Percentiles rank a stretch among this genome's conserved stretches.
Evolutionary conservation across 495 filamentous ascomycete genomes (phyloP).

Genomic region (Rhizodiscina lignyota): DNA sequence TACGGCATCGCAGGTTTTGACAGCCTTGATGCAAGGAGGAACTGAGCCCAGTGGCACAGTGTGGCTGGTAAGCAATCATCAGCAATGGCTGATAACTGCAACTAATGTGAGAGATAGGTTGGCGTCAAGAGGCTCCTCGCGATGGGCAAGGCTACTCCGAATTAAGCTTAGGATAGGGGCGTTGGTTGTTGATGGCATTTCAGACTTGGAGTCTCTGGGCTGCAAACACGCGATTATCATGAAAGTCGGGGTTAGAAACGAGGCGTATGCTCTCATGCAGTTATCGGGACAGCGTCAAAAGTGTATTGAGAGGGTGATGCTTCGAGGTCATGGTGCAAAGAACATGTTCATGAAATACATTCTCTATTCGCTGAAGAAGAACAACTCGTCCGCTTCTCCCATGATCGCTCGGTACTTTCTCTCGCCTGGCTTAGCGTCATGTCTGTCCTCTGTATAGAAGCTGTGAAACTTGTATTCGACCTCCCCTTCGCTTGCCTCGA

Average conservation of each 20-base stretch:
- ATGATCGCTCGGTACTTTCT: constrained; percentile 35
- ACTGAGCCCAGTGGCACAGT: constrained; percentile 74
- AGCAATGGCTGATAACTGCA: neutral
- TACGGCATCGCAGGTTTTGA: constrained; percentile 55
- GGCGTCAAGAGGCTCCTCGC: constrained; percentile 83
- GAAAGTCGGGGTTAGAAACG: too few relatives aligned
- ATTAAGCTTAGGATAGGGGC: neutral
- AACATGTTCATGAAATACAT: too few relatives aligned
- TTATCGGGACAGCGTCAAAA: too few relatives aligned
- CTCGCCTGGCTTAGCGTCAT: constrained; percentile 27
- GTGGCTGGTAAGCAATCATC: constrained; percentile 74
- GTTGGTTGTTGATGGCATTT: neutral
- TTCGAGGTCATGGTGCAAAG: too few relatives aligned
- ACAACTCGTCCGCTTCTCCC: constrained; percentile 30
- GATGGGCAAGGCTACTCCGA: constrained; percentile 69
- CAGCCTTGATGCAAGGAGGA: constrained; percentile 67
- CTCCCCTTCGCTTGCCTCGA: constrained; percentile 17
- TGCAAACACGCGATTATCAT: too few relatives aligned
- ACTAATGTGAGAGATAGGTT: constrained; percentile 34
- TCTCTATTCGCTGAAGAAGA: too few relatives aligned
- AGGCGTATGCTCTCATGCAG: too few relatives aligned
- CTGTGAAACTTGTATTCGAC: constrained; percentile 29
- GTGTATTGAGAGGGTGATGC: too few relatives aligned
- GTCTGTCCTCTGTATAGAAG: constrained; percentile 37
- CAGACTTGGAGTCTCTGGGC: too few relatives aligned